phyloP scores from a whole-genome alignment of 192 early-diverging fungal genomes.

The Linderina pennispora region DNA sequence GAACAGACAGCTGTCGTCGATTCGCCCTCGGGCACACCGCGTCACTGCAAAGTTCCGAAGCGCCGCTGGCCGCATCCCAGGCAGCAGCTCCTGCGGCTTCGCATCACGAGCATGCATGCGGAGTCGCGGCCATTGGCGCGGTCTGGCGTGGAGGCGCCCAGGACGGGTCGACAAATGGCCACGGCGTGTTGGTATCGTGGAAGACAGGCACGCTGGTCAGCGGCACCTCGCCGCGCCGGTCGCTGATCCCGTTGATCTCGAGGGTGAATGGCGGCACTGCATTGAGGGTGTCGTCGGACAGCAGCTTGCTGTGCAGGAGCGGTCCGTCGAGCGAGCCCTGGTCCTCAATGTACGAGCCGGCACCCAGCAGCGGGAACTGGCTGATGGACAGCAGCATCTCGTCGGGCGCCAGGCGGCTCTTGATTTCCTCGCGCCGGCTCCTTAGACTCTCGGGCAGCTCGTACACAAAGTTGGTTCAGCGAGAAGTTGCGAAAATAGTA shows the following conservation, averaged over 20 bases:
- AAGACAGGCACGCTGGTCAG: conserved; percentile 91
- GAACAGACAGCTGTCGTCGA: conserved; percentile 67
- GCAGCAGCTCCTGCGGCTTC: neutral
- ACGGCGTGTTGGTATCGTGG: conserved; percentile 79
- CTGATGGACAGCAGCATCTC: conserved; percentile 80
- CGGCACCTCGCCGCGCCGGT: conserved; percentile 87
- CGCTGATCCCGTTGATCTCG: conserved; percentile 84
- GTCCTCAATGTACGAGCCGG: conserved; percentile 57
- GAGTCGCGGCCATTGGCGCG: conserved; percentile 55
- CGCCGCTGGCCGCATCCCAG: neutral
- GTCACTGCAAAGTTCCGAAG: neutral
- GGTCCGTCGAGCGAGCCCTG: conserved; percentile 59
- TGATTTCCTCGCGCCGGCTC: conserved; percentile 62
- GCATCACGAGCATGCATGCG: conserved; percentile 38
- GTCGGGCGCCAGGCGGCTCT: conserved; percentile 56
- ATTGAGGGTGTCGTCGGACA: conserved; percentile 88
- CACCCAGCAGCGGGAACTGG: conserved; percentile 86
- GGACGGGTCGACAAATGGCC: conserved; percentile 83
- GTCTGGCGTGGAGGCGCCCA: conserved; percentile 54
- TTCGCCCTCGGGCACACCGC: conserved; percentile 10
- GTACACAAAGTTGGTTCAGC: conserved; percentile 27
- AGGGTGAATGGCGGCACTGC: conserved; percentile 87
- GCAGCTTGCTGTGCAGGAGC: conserved; percentile 74
- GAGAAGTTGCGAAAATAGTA: no score
- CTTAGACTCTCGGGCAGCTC: conserved; percentile 17